Conservation (phyloP, 2,329 filamentous ascomycete species). For the Xylariaceae sp. region DNA sequence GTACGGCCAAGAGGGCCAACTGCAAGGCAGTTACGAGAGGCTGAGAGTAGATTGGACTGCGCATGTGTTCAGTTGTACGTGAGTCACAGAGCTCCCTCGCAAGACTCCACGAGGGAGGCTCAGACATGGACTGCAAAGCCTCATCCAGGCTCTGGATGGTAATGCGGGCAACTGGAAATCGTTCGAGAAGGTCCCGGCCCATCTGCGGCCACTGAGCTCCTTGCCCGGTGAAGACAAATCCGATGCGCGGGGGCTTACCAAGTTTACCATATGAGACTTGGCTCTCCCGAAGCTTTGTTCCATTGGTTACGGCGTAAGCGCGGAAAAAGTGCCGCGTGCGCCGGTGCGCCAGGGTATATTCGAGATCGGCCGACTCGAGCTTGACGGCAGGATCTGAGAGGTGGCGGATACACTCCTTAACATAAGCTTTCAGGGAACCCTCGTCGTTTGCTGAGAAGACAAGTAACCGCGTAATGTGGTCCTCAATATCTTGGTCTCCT, state of each 20-base stretch:
- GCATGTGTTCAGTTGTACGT: conserved; percentile 11
- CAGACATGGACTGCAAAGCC: conserved; percentile 7
- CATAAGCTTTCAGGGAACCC: conserved; percentile 27
- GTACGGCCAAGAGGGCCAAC: conserved; percentile 7
- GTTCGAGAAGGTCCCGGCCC: conserved; percentile 18
- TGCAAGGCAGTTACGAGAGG: conserved; percentile 24
- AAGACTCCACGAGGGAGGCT: conserved; percentile 29
- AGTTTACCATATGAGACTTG: conserved; percentile 1
- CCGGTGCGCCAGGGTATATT: conserved; percentile 35
- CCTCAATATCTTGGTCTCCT: neutral
- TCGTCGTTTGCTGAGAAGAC: conserved; percentile 33
- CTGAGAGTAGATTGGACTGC: conserved; percentile 27
- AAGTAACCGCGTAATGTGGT: conserved; percentile 4
- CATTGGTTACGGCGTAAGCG: conserved; percentile 27
- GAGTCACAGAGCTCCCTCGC: conserved; percentile 25
- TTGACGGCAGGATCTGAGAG: conserved; percentile 31
- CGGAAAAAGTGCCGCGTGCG: conserved; percentile 25
- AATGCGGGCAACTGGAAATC: conserved; percentile 3
- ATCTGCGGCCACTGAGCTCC: conserved; percentile 32
- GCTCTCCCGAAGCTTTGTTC: neutral
- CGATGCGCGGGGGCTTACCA: neutral
- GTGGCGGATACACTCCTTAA: conserved; percentile 26
- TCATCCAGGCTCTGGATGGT: conserved; percentile 25
- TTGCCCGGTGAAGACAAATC: conserved; percentile 30
- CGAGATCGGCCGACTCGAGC: conserved; percentile 28